Conservation (phyloP, 1,284 basidiomycete genomes). For the Ganoderma resinaceum region DNA sequence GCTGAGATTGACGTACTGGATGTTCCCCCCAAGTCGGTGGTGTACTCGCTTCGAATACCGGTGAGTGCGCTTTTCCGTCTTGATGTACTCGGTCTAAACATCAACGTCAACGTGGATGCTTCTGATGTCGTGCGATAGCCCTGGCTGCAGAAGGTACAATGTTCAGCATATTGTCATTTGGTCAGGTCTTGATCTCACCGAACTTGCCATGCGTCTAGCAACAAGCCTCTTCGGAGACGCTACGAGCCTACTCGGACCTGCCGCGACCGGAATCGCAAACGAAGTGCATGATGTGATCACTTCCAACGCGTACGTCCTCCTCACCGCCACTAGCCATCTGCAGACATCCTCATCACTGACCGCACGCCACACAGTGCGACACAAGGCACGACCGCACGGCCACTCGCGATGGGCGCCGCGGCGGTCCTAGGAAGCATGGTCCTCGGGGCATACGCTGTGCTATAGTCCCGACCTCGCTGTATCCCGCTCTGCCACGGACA, state of each 20-base stretch:
- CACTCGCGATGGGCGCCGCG: constrained; percentile 1
- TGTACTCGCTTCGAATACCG: not conserved
- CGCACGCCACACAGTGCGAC: not conserved
- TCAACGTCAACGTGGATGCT: too few relatives aligned
- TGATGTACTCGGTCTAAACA: not conserved
- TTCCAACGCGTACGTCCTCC: not conserved
- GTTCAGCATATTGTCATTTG: not conserved
- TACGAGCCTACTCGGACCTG: not conserved
- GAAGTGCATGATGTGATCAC: not conserved
- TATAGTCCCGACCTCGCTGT: not conserved
- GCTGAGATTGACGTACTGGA: too few relatives aligned
- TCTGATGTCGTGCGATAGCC: not conserved
- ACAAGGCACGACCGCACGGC: not conserved
- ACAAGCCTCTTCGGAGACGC: not conserved
- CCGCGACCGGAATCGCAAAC: not conserved
- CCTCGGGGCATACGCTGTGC: not conserved
- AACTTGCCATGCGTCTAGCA: not conserved
- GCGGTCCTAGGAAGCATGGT: not conserved
- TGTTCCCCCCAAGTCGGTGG: not conserved
- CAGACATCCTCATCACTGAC: too few relatives aligned
- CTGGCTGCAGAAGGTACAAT: not conserved
- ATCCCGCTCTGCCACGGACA: not conserved
- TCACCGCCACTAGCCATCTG: not conserved
- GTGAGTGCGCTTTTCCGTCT: not conserved
- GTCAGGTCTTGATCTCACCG: not conserved